Base-by-base conservation (phyloP, 768 basidiomycete species). In the Trametes cinnabarina region DNA sequence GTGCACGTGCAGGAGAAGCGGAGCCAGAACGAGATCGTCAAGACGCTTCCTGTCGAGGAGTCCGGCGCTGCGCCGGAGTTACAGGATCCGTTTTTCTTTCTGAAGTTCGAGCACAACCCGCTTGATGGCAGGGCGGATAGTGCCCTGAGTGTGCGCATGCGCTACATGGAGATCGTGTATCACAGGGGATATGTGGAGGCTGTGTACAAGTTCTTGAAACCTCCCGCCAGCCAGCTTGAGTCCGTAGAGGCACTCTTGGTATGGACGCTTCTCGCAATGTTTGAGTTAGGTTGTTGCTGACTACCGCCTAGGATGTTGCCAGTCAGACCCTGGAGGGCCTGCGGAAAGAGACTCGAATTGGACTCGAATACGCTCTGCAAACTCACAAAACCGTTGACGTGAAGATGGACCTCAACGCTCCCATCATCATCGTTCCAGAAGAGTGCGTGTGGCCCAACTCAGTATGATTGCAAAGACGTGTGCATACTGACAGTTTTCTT, bases 81-180 rank as follows among this genome's bases (percentile, higher is more conserved):
- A 8, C 72, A 73, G 15, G 81, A 82, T 8, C 80, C 84, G 2
- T 98, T 99, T 78, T 93, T 99, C 73, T 91, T 84, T 65, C 75
- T 95, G 66, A 92, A 91, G 68, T 90, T 94, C 63, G 97, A 98
- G 74, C 87, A 86, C 57, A 94, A 90, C 62, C 97, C 96, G 9
- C 76, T 98, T 39, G 93, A 97, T 69, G 86, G 88, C 51, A 84
- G 92, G 42, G 94, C 97, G 23, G 96, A 98, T 69, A 96, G 82
- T 65, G 92, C 90, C 1, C 76, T 99, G 51, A 90, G 89, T 12
- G 82, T 95, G 46, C 87, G 86, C 55, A 90, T 98, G 90, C 84
- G 92, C 11, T 90, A 96, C 66, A 90, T 96, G 86, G 96, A 98
- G 73, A 88, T 99, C 62, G 90, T 99, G 40, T 99, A 99, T 69